A percentile compares a stretch with the other conserved stretches of the same genome.
phyloP scores from a whole-genome alignment of 1,284 basidiomycete species.

The Pyrrhoderma lamaoense region DNA sequence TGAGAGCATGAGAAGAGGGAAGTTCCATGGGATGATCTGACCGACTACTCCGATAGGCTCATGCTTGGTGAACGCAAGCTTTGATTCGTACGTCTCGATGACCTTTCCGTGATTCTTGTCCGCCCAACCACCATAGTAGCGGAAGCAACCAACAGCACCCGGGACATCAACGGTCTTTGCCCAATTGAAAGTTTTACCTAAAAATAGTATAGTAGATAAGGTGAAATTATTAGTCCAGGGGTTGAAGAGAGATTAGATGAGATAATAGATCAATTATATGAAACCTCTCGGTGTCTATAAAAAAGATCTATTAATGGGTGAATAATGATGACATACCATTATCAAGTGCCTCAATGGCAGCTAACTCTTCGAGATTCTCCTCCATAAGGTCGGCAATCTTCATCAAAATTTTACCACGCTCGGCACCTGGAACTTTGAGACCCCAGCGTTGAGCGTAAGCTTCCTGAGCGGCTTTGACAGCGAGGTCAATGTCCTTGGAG shows the following conservation, averaged over 20 bases:
- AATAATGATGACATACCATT: conserved; percentile 36
- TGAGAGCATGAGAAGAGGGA: conserved; percentile 49
- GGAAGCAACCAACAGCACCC: conserved; percentile 60
- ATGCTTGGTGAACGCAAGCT: conserved; percentile 77
- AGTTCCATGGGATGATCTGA: conserved; percentile 82
- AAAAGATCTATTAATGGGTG: background rate
- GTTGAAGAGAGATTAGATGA: background rate
- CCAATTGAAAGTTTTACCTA: conserved; percentile 68
- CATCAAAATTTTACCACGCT: conserved; percentile 58
- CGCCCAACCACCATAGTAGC: conserved; percentile 74
- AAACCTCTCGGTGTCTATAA: background rate
- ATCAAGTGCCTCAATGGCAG: conserved; percentile 77
- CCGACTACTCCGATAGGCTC: conserved; percentile 89
- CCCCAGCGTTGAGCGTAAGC: conserved; percentile 77
- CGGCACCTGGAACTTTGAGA: conserved; percentile 49
- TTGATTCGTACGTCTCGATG: conserved; percentile 67
- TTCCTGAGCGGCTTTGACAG: conserved; percentile 70
- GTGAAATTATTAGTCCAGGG: too few relatives aligned
- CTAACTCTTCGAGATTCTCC: conserved; percentile 60
- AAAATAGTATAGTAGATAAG: conserved; percentile 23
- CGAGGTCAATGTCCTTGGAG: conserved; percentile 65
- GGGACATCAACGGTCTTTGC: conserved; percentile 67
- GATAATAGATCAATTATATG: background rate
- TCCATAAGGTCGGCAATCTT: conserved; percentile 76
- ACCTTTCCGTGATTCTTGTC: conserved; percentile 85